Evolutionary conservation across 495 filamentous ascomycete species (phyloP).

Genomic region (Geopyxis carbonaria): DNA sequence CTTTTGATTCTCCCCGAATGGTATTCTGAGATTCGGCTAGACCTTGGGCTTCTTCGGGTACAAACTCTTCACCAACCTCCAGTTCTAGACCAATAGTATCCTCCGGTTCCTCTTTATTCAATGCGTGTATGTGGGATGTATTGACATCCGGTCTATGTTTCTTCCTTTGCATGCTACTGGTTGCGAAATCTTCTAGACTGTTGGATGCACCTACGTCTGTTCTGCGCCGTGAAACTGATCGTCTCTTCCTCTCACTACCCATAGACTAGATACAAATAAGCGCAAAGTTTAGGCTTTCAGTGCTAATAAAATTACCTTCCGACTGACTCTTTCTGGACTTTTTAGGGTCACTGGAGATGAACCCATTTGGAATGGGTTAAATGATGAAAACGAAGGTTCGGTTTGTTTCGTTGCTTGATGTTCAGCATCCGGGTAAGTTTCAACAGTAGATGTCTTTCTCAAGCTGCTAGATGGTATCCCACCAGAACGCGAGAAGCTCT

Average conservation of each 20-base stretch:
- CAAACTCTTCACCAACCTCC: conserved; percentile 76
- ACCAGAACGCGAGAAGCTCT: too few relatives aligned
- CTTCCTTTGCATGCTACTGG: too few relatives aligned
- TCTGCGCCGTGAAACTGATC: conserved; percentile 16
- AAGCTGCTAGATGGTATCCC: too few relatives aligned
- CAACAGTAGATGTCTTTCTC: too few relatives aligned
- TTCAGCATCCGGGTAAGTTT: too few relatives aligned
- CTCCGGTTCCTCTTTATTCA: conserved; percentile 12
- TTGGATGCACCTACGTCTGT: conserved; percentile 13
- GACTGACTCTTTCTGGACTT: conserved; percentile 9
- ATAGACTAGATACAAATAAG: conserved; percentile 10
- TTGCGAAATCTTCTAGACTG: conserved; percentile 23
- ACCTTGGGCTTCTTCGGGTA: conserved; percentile 71
- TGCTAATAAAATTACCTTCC: conserved; percentile 9
- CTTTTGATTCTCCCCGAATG: conserved; percentile 7
- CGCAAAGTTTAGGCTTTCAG: not conserved
- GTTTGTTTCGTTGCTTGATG: conserved; percentile 22
- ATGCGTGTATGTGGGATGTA: too few relatives aligned
- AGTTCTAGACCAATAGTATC: conserved; percentile 31
- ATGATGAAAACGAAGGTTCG: conserved; percentile 53
- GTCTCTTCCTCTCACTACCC: conserved; percentile 11
- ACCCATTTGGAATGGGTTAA: conserved; percentile 93
- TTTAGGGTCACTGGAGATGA: conserved; percentile 14
- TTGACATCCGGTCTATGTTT: too few relatives aligned
- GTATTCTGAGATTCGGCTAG: conserved; percentile 33